Evolutionary conservation across 2,329 filamentous ascomycete species (phyloP), one percentile per base, ranked within the genome.

Genomic region (Xylaria sp.): DNA sequence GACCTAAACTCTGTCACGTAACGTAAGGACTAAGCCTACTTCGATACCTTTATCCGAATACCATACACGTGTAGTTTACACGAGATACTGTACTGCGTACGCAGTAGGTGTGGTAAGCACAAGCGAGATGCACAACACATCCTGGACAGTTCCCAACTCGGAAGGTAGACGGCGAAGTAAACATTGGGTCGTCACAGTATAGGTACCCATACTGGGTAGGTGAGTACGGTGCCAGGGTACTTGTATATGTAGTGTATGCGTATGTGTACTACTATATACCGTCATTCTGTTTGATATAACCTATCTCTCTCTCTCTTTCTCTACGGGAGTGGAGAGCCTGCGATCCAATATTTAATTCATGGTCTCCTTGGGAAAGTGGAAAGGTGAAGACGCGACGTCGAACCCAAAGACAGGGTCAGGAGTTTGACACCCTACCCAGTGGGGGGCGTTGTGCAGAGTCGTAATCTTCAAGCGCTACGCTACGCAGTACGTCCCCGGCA

Each of bases 151-250:
- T 47, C 65, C 49, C 25, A 61, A 65, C 60, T 49, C 22, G 59
- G 65, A 65, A 67, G 65, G 65, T 65, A 65, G 38, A 47, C 22
- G 42, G 56, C 27, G 25, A 67, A 50, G 54, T 36, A 59, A 42
- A 36, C 39, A 27, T 59, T 15, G 49, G 33, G 38, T 20, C 36
- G 11, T 27, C 6, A 5, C 22, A 29, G 17, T n/a, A 17, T 13
- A 31, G 4, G 9, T 51, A 17, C 25, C 13, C 27, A 44, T 11
- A 31, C 3, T 17, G 17, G 7, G 27, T 17, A 4, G 17, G 27
- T 20, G n/a, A 27, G 15, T n/a, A 20, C 11, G 25, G n/a, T 9
- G 20, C 7, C n/a, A n/a, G n/a, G n/a, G n/a, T 31, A 51, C 15
- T 1, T 5, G 27, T 7, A 51, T 31, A 15, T 9, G 20, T 50